Conservation (phyloP, 306 rosid genomes). For the Pterocarpus santalinus region DNA sequence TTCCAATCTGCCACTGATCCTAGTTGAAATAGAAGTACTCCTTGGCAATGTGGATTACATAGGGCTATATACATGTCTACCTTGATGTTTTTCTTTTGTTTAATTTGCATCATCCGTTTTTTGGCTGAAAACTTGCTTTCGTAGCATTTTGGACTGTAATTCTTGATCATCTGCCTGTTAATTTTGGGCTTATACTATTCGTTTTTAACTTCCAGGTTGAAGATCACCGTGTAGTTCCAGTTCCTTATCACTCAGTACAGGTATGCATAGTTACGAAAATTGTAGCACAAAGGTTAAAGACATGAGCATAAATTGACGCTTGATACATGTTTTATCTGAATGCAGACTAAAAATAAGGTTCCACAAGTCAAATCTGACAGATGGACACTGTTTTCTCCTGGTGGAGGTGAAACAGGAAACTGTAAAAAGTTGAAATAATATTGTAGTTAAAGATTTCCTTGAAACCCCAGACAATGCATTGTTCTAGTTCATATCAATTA, state of each 20-base stretch:
- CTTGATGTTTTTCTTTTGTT: conserved; percentile 38
- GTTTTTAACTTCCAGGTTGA: conserved; percentile 76
- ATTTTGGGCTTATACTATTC: conserved; percentile 41
- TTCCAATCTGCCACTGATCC: conserved; percentile 26
- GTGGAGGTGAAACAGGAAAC: conserved; percentile 27
- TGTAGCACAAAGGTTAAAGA: conserved; percentile 6
- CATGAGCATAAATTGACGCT: conserved; percentile 18
- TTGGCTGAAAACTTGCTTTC: conserved; percentile 30
- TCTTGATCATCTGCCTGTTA: conserved; percentile 31
- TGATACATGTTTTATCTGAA: conserved; percentile 23
- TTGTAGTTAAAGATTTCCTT: conserved; percentile 27
- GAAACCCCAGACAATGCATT: conserved; percentile 14
- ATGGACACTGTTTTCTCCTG: conserved; percentile 35
- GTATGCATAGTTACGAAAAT: conserved; percentile 52
- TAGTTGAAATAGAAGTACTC: conserved; percentile 29
- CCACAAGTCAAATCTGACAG: conserved; percentile 20
- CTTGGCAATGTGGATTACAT: conserved; percentile 16
- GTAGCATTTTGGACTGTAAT: conserved; percentile 9
- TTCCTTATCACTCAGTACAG: conserved; percentile 84
- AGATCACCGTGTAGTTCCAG: conserved; percentile 82
- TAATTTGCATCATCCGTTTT: conserved; percentile 31
- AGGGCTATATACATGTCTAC: conserved; percentile 2
- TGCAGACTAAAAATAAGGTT: neutral
- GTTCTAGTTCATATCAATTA: conserved; percentile 4
- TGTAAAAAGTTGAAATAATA: conserved; percentile 26